Conservation (phyloP, 169 alveolate species). For the Cryptosporidium baileyi region DNA sequence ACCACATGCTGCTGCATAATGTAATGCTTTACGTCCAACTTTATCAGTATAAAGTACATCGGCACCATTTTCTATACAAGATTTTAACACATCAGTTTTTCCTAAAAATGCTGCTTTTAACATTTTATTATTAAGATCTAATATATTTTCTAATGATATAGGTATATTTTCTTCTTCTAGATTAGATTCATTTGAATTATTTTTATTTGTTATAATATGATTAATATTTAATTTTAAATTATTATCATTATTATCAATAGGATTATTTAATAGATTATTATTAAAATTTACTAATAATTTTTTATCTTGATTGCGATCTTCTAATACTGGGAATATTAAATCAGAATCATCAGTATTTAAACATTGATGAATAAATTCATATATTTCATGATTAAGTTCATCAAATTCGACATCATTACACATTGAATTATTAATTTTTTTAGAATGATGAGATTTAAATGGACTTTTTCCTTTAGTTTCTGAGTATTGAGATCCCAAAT, state of each 20-base stretch:
- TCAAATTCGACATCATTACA: slow-evolving; percentile 60
- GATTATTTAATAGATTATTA: background rate
- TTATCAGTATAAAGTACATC: slow-evolving; percentile 80
- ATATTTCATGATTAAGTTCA: slow-evolving; percentile 61
- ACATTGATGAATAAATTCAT: slow-evolving; percentile 55
- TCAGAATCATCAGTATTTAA: slow-evolving; percentile 42
- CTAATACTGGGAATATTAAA: background rate
- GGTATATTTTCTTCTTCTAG: background rate
- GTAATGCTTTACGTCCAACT: slow-evolving; percentile 86
- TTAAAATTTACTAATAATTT: background rate
- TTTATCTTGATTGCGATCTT: background rate
- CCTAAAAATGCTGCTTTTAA: slow-evolving; percentile 82
- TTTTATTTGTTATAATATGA: background rate
- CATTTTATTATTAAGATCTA: slow-evolving; percentile 73
- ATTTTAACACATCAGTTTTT: slow-evolving; percentile 75
- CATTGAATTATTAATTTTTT: too few species aligned
- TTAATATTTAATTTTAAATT: background rate
- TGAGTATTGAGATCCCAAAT: too few species aligned
- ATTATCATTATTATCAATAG: background rate
- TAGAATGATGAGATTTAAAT: too few species aligned
- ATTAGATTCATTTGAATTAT: background rate
- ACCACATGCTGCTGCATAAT: slow-evolving; percentile 85
- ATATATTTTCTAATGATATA: background rate
- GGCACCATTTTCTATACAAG: slow-evolving; percentile 74
- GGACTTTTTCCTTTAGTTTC: too few species aligned